Evolutionary conservation across 2,329 filamentous ascomycete genomes (phyloP).

Genomic region (Metarhizium rileyi): DNA sequence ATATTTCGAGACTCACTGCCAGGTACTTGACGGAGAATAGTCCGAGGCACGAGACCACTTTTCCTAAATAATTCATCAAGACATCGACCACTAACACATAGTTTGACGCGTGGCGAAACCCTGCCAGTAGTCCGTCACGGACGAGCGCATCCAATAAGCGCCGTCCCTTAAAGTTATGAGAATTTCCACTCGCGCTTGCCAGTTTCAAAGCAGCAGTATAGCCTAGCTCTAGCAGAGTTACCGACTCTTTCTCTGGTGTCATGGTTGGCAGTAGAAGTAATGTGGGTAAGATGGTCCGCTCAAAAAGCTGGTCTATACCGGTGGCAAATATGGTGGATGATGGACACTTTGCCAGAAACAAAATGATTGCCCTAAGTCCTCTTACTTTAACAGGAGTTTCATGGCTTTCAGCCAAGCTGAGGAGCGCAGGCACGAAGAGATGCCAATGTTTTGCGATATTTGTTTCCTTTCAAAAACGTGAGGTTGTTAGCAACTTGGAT

Average conservation of each 20-base stretch:
- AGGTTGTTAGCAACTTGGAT: background rate
- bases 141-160: conserved; percentile 44
- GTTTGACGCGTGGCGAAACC: conserved; percentile 48
- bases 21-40: conserved; percentile 59
- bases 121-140: conserved; percentile 44
- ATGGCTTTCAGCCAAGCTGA: conserved; percentile 59
- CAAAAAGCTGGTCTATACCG: conserved; percentile 58
- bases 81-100: conserved; percentile 46
- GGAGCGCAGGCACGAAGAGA: conserved; percentile 57
- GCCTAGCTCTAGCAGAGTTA: conserved; percentile 51
- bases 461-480: conserved; percentile 2
- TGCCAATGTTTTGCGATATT: conserved; percentile 44
- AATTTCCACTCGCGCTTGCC: conserved; percentile 19
- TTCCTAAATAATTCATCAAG: conserved; percentile 40
- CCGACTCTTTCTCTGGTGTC: conserved; percentile 63
- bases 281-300: conserved; percentile 59
- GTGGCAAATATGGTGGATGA: conserved; percentile 45
- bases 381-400: conserved; percentile 40
- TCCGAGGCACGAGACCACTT: conserved; percentile 46
- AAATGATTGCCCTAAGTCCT: conserved; percentile 44
- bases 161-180: conserved; percentile 17
- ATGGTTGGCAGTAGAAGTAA: conserved; percentile 69
- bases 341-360: conserved; percentile 47
- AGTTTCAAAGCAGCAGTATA: conserved; percentile 60
- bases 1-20: conserved; percentile 33